A percentile compares a stretch with the other conserved stretches of the same genome.
Evolutionary conservation across 495 filamentous ascomycete species (phyloP).

Genomic region (Terfezia claveryi): DNA sequence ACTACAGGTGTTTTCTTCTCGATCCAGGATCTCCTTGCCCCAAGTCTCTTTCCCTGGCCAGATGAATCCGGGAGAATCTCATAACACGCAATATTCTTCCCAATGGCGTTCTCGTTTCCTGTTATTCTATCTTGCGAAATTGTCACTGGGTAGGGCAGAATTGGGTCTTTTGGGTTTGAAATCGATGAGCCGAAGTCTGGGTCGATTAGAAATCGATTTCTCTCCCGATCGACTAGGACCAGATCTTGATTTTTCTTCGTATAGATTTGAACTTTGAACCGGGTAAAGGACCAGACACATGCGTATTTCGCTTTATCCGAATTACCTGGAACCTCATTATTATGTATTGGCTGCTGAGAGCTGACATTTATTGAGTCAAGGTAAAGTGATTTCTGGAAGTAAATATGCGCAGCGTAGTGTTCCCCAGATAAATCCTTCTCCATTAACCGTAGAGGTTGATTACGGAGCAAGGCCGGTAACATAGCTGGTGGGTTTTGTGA

Average conservation of each 20-base stretch:
- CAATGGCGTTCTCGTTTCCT: not conserved
- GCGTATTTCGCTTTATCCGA: not conserved
- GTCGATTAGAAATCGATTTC: not conserved
- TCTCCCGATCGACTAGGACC: not conserved
- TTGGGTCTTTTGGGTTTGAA: not conserved
- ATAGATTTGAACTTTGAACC: not conserved
- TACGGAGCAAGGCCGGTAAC: constrained; percentile 41
- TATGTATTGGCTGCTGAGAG: not conserved
- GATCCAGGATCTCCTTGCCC: not conserved
- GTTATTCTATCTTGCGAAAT: not conserved
- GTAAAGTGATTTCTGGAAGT: constrained; percentile 63
- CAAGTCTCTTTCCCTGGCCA: not conserved
- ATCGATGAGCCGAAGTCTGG: not conserved
- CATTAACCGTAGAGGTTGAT: constrained; percentile 70
- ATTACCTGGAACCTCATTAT: not conserved
- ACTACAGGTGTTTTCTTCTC: not conserved
- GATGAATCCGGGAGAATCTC: not conserved
- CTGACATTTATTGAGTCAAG: not conserved
- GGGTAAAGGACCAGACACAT: not conserved
- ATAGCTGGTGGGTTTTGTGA: constrained; percentile 1
- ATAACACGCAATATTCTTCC: not conserved
- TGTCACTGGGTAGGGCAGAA: not conserved
- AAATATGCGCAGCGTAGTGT: constrained; percentile 85
- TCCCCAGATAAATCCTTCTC: constrained; percentile 58
- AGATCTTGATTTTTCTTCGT: not conserved